These are phyloP conservation scores for Suillus subalutaceus DNA, from an alignment of 768 basidiomycete genomes.

Conservation along the genomic window DNA sequence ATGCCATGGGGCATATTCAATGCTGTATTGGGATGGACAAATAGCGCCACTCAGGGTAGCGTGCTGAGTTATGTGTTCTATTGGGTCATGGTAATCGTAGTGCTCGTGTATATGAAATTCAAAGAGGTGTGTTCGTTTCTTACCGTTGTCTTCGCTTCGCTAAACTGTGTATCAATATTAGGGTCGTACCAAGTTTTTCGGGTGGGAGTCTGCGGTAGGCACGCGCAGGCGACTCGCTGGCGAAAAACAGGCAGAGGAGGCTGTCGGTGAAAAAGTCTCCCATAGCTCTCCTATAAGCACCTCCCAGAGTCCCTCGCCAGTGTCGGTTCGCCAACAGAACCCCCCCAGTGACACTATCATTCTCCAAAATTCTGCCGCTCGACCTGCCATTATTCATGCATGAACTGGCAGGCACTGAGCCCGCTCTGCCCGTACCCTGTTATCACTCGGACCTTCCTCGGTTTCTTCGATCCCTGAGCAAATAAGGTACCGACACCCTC, in stretches of 20 bases:
- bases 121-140: constrained; percentile 43
- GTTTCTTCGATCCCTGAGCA: no score
- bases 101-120: constrained; percentile 70
- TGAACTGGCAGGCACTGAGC: background rate
- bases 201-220: constrained; percentile 56
- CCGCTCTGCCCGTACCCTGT: no score
- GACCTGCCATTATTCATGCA: background rate
- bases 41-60: constrained; percentile 79
- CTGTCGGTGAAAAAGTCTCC: no score
- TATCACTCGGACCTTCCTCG: no score
- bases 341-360: background rate
- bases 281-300: background rate
- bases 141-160: background rate
- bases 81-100: constrained; percentile 81
- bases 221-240: constrained; percentile 32
- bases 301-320: background rate
- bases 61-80: constrained; percentile 90
- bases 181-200: constrained; percentile 68
- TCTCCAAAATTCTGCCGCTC: background rate
- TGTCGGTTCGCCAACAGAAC: background rate
- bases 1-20: constrained; percentile 83
- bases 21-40: constrained; percentile 88
- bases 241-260: constrained; percentile 19
- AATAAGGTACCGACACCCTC: no score
- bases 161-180: constrained; percentile 21